Base-by-base conservation (phyloP, 2,329 filamentous ascomycete species). In the Alternaria angustiovoidea region DNA sequence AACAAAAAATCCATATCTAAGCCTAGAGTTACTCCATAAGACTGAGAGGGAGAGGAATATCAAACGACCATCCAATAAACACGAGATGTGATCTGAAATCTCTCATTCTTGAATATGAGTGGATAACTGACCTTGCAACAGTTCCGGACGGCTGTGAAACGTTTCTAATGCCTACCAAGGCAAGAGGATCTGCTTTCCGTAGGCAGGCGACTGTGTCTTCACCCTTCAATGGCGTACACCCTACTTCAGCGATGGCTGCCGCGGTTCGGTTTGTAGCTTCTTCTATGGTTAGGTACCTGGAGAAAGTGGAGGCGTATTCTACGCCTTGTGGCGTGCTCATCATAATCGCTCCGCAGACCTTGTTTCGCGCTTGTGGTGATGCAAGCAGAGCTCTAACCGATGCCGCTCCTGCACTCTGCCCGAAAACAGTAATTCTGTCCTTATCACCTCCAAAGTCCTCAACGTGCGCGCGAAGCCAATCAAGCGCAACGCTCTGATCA, bases 401-500 rank as follows among this genome's bases (percentile, higher is more conserved):
- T 20, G 72, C 70, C 14, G 72, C 73, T 16, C 75, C 75, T 47
- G 75, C 74, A 73, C 66, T 74, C 60, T 80, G 77, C 8, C 76
- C 75, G 59, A 81, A 81, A 2, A 78, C 54, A 1, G 76, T 81
- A 14, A 80, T 72, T 12, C 67, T 59, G 24, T 72, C 61, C 26
- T 75, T 73, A 49, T 80, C 75, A 4, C 74, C 75, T n/a, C 75
- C 75, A 47, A 78, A 78, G 18, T 71, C 68, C 32, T 61, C 64
- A 61, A 81, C 78, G 57, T 82, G 76, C 48, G 73, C 71, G 18
- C 73, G 76, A 1, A 85, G 76, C 84, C 84, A 86, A 38, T 84
- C 80, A 7, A 85, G 74, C 0, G 82, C 84, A 24, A 79, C 79
- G 51, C 83, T 81, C 64, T 84, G 81, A 66, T 86, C 84, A 5